Evolutionary conservation across 768 basidiomycete genomes (phyloP), one percentile per base, ranked within the genome.

Genomic region (Pholiota conissans): DNA sequence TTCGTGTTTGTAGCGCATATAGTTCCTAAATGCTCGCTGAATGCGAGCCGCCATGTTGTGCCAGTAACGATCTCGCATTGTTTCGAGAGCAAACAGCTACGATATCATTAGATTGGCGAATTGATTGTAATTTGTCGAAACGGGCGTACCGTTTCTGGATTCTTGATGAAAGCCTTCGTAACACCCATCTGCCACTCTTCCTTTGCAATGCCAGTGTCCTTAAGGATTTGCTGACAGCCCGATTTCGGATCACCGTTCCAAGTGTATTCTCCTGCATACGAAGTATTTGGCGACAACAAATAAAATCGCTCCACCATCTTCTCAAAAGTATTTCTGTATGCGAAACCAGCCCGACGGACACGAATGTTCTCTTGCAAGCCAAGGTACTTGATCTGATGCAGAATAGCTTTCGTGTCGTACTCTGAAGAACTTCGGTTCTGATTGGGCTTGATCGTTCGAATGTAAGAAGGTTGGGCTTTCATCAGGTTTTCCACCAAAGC

Each of bases 181-280:
- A 89, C 85, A 52, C 97, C 97, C 95, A 98, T 97, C 73, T 99
- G 97, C 97, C 97, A 99, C 71, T 99, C 96, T 50, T 98, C 96
- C 65, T 85, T 89, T 5, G 92, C 84, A 65, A 99, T 98, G 26
- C 97, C 96, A 11, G 95, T 96, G 67, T 98, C 97, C 61, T 84
- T 91, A 51, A 99, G 76, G 59, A 99, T 98, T 63, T 86, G 85
- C 71, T 93, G 86, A 69, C 97, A 99, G 13, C 93, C 97, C 3
- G 93, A 90, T 70, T 89, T 88, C 11, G 94, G 67, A 65, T 95
- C 92, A 5, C 95, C 94, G 52, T 85, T 78, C 97, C 97, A 99
- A 32, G 84, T 99, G 70, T 99, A 99, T 72, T 99, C 97, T 57
- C 97, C 97, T 7, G 97, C 97, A 65, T 98, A 99, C 1, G 95